Base-by-base conservation (phyloP, 106 monocot genomes). In the Apostasia shenzhenica region DNA sequence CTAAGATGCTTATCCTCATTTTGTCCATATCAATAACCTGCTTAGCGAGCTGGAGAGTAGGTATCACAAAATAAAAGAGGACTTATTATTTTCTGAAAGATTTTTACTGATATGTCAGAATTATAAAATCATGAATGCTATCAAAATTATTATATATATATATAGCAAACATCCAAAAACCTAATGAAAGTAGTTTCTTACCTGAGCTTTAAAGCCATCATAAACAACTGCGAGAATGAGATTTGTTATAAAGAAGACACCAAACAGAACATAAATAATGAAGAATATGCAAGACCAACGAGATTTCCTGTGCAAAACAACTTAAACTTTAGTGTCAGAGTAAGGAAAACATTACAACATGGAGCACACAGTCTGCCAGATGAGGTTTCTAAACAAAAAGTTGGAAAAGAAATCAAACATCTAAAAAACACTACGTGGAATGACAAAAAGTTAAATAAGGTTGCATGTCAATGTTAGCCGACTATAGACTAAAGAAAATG, bases 191-290 rank as follows among this genome's bases (percentile, higher is more conserved):
- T 26, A 73, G 26, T 58, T 43, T 49, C 63, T 70, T 76, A 92
- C 97, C 97, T 97, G 89, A 44, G 77, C 77, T 77, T 97, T 97
- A 71, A 97, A 97, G 79, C 95, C 89, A 69, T 97, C 89, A 80
- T 92, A 97, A 56, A 97, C 88, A 71, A 97, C 89, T 9, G 97
- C 97, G 87, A 97, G 97, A 79, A 97, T 83, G 74, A 97, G 89
- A 79, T 92, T 92, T 52, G 97, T 97, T 59, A 97, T 68, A 59
- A 97, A 97, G 81, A 89, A 97, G 71, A 97, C 92, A 44, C 82
- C 97, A 69, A 97, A 77, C 54, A 97, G 80, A 67, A 87, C 89
- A 79, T 92, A 97, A 26, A 97, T 52, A 83, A 97, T 75, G 77
- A 97, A 92, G 70, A 97, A 97, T 40, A 97, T 63, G 59, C 80